Base-by-base conservation (phyloP, 495 filamentous ascomycete genomes). In the Penicillium steckii region DNA sequence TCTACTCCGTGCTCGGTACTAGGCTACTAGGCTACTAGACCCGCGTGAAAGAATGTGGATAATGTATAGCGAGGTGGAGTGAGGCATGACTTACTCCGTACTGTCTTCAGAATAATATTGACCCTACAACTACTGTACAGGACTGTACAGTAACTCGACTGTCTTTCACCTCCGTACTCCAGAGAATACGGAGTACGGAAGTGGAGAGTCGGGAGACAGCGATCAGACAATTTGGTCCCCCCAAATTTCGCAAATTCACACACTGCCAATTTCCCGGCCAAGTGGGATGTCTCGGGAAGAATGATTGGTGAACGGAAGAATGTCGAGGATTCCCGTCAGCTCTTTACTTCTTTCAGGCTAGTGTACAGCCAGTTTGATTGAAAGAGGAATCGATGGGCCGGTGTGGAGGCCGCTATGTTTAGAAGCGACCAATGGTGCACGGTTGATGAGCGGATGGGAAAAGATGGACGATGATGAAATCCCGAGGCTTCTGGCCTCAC, bases 321-420 rank as follows among this genome's bases (percentile, higher is more conserved):
- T 41, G 38, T 41, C 38, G 38, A 41, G 38, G 19, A 41, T 41
- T 22, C 19, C 38, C 38, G 38, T 41, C 38, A 22, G 18, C 38
- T 22, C 21, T 41, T 41, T 41, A 41, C 38, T 41, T 9, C 38
- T 7, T 41, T 23, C 2, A 8, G 38, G 38, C 8, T 41, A 23
- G 38, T 23, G 38, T 41, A 9, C 7, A 41, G 38, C 18, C 38
- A 23, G 18, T 10, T 8, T 4, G 38, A 22, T 23, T 22, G 18
- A 41, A 41, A 41, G 38, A 41, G 38, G 38, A 41, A 23, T 22
- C n/a, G 38, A 19, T 41, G 38, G 43, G 15, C 32, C 27, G 17
- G 26, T 22, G 56, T 55, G 59, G 59, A 50, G 45, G 32, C 43
- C 56, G 46, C 60, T 60, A 63, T 63, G 42, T 63, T 59, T 63